A percentile compares a stretch with the other conserved stretches of the same genome.
Conservation (phyloP, 345 rosid species). For the Pugionium dolabratum region DNA sequence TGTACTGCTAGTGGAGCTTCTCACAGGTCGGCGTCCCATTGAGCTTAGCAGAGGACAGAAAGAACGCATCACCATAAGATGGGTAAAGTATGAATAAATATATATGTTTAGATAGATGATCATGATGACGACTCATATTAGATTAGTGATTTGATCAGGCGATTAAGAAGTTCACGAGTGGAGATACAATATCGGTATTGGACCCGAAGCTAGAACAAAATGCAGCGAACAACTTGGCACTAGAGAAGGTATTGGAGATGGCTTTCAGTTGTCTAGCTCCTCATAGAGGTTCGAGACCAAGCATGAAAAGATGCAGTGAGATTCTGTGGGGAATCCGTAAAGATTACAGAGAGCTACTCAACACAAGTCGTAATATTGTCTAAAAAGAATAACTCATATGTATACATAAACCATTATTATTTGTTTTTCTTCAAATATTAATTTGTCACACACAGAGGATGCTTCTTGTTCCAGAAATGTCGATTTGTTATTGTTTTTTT, state of each 20-base stretch:
- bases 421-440: background rate
- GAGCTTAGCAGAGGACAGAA: constrained; percentile 68
- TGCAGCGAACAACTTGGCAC: constrained; percentile 51
- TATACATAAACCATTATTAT: background rate
- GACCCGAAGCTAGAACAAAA: constrained; percentile 69
- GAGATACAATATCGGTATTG: constrained; percentile 56
- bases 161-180: constrained; percentile 64
- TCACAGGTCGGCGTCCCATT: constrained; percentile 85
- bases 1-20: constrained; percentile 72
- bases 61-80: constrained; percentile 77
- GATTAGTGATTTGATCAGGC: constrained; percentile 67
- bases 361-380: constrained; percentile 24
- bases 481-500: no score
- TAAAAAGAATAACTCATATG: no score
- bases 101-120: no score
- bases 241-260: constrained; percentile 76
- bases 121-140: no score
- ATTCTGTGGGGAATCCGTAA: constrained; percentile 84
- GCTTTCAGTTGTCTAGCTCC: constrained; percentile 80
- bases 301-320: constrained; percentile 84
- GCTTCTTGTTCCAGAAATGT: no score
- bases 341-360: constrained; percentile 61
- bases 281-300: constrained; percentile 64
- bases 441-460: no score
- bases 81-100: constrained; percentile 48